Percentiles rank a stretch among this genome's conserved stretches.
Evolutionary conservation across 1,139 yeast genomes (phyloP).

Genomic region (Hansenula sp.): DNA sequence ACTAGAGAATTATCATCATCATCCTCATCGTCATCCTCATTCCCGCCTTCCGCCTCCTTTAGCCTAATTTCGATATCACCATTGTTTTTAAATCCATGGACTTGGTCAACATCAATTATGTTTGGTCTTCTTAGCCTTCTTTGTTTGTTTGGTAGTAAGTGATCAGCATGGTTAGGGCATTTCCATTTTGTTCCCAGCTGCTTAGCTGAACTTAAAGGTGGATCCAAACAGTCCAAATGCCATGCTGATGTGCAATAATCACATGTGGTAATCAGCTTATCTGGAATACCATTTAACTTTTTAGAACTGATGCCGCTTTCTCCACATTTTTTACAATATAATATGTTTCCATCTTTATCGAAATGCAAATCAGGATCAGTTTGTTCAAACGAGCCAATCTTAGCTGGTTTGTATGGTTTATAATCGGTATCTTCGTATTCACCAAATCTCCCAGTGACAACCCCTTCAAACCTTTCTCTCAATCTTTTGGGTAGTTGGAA

Average conservation of each 20-base stretch:
- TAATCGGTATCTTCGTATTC: constrained; percentile 62
- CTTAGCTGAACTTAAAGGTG: constrained; percentile 74
- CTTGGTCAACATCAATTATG: constrained; percentile 50
- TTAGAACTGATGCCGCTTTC: constrained; percentile 51
- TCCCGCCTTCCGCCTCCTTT: constrained; percentile 18
- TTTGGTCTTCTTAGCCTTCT: constrained; percentile 50
- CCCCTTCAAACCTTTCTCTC: constrained; percentile 73
- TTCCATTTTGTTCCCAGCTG: constrained; percentile 84
- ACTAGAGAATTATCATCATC: constrained; percentile 30
- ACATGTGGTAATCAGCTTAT: constrained; percentile 61
- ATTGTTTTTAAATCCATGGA: constrained; percentile 60
- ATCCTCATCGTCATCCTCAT: constrained; percentile 31
- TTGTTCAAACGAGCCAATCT: constrained; percentile 36
- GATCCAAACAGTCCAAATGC: constrained; percentile 86
- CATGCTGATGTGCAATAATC: constrained; percentile 85
- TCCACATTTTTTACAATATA: constrained; percentile 75
- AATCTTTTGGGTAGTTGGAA: constrained; percentile 68
- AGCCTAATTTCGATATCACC: constrained; percentile 61
- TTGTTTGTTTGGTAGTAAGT: constrained; percentile 33
- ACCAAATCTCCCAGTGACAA: constrained; percentile 63
- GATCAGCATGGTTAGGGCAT: constrained; percentile 85
- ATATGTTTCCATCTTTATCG: constrained; percentile 53
- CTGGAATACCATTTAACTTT: constrained; percentile 26
- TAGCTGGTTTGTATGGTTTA: constrained; percentile 46
- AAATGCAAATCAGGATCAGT: constrained; percentile 60